These are phyloP conservation scores for Corymbia citriodora DNA, from an alignment of 441 rosid genomes.

Conservation along the genomic window DNA sequence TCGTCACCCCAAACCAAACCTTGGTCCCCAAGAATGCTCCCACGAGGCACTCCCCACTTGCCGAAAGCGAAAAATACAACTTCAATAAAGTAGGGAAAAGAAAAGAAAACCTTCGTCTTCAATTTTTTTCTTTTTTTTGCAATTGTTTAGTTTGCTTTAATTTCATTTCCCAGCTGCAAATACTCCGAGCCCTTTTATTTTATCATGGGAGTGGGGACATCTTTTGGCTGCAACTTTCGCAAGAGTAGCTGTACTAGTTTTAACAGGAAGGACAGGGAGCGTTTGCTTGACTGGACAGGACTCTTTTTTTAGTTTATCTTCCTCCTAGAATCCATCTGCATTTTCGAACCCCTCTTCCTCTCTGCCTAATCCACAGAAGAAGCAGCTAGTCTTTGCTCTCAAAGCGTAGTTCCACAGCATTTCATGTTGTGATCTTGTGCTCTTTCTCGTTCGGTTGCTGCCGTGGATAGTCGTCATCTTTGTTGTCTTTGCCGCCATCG, in stretches of 20 bases:
- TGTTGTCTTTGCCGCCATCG: not conserved
- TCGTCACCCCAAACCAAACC: not conserved
- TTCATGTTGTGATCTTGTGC: not conserved
- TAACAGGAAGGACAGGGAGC: not conserved
- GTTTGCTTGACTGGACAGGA: not conserved
- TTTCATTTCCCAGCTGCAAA: not conserved
- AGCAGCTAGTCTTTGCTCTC: not conserved
- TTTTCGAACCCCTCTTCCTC: not conserved
- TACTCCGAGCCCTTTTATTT: not conserved
- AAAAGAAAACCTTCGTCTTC: not conserved
- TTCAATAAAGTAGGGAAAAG: not conserved
- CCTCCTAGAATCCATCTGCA: not conserved
- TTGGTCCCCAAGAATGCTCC: not conserved
- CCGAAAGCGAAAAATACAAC: not conserved
- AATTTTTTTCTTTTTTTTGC: not conserved
- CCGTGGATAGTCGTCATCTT: not conserved
- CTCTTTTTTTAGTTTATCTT: not conserved
- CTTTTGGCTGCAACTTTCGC: not conserved
- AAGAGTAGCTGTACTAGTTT: not conserved
- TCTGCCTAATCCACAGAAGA: not conserved
- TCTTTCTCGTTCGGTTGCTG: not conserved
- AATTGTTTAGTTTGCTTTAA: not conserved
- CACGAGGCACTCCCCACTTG: not conserved
- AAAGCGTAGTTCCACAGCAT: not conserved
- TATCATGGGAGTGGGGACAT: not conserved